Evolutionary conservation across 1,284 basidiomycete species (phyloP).

Genomic region (Cutaneotrichosporon sp.): DNA sequence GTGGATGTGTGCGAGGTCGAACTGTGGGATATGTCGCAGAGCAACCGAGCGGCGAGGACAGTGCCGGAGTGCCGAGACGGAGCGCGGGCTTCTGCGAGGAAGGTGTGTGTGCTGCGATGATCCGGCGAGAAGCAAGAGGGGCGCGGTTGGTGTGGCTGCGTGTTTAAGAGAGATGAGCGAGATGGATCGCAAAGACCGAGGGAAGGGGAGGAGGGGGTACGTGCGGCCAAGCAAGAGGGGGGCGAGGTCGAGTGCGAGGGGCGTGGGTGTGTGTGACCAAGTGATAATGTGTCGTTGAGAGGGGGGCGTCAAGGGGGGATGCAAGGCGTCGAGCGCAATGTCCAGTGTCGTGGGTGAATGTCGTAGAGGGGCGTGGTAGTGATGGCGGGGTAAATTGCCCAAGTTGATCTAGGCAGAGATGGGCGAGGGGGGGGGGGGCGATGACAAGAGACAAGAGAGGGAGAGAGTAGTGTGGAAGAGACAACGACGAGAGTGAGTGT

Average conservation of each 20-base stretch:
- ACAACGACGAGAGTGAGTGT: too few relatives aligned
- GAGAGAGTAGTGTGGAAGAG: too few relatives aligned
- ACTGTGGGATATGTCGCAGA: neutral
- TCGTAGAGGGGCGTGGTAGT: too few relatives aligned
- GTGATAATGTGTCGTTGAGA: neutral
- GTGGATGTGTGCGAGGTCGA: neutral
- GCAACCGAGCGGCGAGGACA: neutral
- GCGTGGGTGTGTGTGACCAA: too few relatives aligned
- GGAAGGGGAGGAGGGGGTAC: too few relatives aligned
- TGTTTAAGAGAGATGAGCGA: neutral
- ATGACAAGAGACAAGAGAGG: too few relatives aligned
- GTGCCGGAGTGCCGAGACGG: too few relatives aligned
- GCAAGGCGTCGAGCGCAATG: too few relatives aligned
- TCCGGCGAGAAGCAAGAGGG: neutral
- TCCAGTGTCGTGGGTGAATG: neutral
- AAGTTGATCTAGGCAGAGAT: too few relatives aligned
- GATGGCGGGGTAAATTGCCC: too few relatives aligned
- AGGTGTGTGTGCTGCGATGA: neutral
- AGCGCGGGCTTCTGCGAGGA: neutral
- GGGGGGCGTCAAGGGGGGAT: neutral
- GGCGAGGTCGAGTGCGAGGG: neutral
- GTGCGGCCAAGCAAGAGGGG: neutral
- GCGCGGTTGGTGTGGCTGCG: neutral
- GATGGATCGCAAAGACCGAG: too few relatives aligned
- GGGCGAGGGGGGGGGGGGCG: too few relatives aligned